Evolutionary conservation across 2,329 filamentous ascomycete species (phyloP), one percentile per base, ranked within the genome.

Genomic region (Xylariales sp.): DNA sequence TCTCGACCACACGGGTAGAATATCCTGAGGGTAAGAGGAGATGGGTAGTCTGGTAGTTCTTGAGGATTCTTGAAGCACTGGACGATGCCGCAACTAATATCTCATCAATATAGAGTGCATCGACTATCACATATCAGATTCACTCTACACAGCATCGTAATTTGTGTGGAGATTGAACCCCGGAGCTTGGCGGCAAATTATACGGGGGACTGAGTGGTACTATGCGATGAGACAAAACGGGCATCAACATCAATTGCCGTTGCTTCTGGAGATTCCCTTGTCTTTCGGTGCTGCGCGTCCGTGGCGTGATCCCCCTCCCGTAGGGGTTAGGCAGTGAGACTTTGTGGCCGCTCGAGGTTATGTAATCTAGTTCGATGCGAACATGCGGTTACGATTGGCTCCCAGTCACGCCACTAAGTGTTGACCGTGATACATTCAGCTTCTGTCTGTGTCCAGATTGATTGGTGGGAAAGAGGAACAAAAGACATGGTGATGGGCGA

Each of bases 311-410:
- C 48, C 18, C 43, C 52, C 39, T 62, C 45, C 23, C 54, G 50
- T 28, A 65, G 63, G 66, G 62, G 53, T 50, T n/a, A 9, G 23
- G 12, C 48, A 34, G 28, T 61, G 49, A 69, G 67, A 58, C 56
- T 61, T 18, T 55, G 45, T 49, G 32, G 41, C 41, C 39, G 59
- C 54, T 56, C 41, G 48, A 50, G 61, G 62, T n/a, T 14, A 41
- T 50, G 49, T 61, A 58, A n/a, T 7, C n/a, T 34, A 59, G 41
- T 23, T 16, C 1, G 56, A 34, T 34, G 18, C 30, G 14, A 39
- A 56, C 36, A 46, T 5, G 46, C 41, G 9, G 23, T 36, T 50
- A 41, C 46, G 10, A 67, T 67, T 67, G 67, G 64, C 55, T 58
- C 43, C 8, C 18, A 10, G 23, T 32, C 18, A 45, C 53, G 36